Evolutionary conservation across 805 yeast genomes (phyloP), one percentile per base, ranked within the genome.

Genomic region (Ogataea zsoltii): DNA sequence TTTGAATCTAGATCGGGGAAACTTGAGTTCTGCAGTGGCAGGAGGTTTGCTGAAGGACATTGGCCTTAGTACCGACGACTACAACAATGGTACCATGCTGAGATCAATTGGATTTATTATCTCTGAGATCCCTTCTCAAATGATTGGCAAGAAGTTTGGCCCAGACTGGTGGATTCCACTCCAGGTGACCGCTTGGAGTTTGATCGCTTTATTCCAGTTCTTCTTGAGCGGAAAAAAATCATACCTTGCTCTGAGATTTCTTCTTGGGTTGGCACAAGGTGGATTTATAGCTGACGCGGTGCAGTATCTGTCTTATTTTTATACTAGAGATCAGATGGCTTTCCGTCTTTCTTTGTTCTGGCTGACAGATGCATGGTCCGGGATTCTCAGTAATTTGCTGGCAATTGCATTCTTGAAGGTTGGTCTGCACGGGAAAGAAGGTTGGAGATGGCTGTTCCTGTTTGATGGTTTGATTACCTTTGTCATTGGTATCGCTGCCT

Each of bases 91-190:
- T 10, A 72, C 67, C 38, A 50, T 50, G 43, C 62, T 81, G 30
- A 71, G 71, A 51, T 60, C 70, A 45, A 68, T 75, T 7, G 68
- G 74, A 35, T 81, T 81, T 54, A 61, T 80, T 41, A 56, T 64
- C 14, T 74, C 82, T 2, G 85, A 81, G 54, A 58, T 81, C 12
- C 86, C 87, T 0, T 79, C 85, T 2, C 85, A 81, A 53, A 64
- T 81, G 49, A 67, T 82, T 25, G 76, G 83, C 17, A 81, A 82
- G 60, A 69, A 68, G 41, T 44, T 80, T 31, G 87, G 87, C 13
- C 79, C 84, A 4, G 85, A 80, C 53, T 56, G 70, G 35, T 79
- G 81, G 73, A 74, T 80, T 44, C 85, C 85, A 1, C 59, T 67
- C 15, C 83, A 80, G 52, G 70, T 80, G 52, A 54, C 67, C 7